These are phyloP conservation scores for Alternaria dauci DNA, from an alignment of 2,329 filamentous ascomycete genomes.

Conservation along the genomic window DNA sequence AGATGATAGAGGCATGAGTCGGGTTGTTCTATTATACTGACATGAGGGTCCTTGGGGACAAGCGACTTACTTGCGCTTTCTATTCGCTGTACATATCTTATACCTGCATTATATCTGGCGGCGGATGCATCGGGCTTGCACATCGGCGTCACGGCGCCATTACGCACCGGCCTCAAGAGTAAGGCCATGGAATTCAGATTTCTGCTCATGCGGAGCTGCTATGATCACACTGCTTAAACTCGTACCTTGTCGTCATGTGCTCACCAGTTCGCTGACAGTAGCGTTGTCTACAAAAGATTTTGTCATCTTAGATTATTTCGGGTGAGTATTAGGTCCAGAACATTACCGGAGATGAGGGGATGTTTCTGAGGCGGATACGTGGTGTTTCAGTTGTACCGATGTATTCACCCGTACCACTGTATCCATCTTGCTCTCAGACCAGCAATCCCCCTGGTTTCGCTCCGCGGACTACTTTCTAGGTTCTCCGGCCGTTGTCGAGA, in stretches of 20 bases:
- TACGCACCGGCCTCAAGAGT: constrained; percentile 3
- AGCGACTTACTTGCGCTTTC: constrained; percentile 9
- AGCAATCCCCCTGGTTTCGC: neutral
- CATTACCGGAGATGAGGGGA: neutral
- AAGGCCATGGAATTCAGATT: neutral
- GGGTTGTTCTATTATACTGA: neutral
- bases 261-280: neutral
- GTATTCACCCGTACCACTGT: neutral
- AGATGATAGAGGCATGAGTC: neutral
- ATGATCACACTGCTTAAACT: neutral
- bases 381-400: constrained; percentile 2
- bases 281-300: neutral
- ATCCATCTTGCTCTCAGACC: neutral
- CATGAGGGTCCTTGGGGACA: neutral
- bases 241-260: neutral
- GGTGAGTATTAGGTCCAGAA: neutral
- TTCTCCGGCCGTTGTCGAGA: neutral
- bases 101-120: constrained; percentile 9
- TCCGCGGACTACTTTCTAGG: neutral
- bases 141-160: constrained; percentile 10
- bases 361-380: neutral
- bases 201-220: neutral
- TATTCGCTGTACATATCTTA: constrained; percentile 15
- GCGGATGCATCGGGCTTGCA: constrained; percentile 1
- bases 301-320: neutral